Conservation (phyloP, 345 rosid genomes). For the Anastatica hierochuntica region DNA sequence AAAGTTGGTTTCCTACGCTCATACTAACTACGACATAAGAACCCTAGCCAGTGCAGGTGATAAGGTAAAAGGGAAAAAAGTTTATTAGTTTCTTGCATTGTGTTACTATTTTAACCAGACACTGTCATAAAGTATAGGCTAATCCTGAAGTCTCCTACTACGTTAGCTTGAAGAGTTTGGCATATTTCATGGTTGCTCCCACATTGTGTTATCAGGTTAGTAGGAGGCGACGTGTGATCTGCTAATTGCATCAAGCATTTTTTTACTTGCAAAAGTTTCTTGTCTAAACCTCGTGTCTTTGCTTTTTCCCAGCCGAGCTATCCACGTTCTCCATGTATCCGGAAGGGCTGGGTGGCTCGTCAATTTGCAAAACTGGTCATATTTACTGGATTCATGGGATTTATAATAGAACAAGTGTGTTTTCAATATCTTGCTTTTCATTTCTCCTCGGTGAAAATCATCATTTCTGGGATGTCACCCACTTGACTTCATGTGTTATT, state of each 20-base stretch:
- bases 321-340: conserved; percentile 69
- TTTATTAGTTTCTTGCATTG: not conserved
- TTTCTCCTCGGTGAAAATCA: not conserved
- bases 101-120: conserved; percentile 2
- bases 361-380: conserved; percentile 72
- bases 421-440: conserved; percentile 8
- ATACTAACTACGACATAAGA: conserved; percentile 82
- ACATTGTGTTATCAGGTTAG: conserved; percentile 99
- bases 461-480: not conserved
- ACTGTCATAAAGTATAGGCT: conserved; percentile 33
- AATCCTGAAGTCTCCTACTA: conserved; percentile 33
- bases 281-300: not conserved
- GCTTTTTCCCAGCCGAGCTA: conserved; percentile 50
- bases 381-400: conserved; percentile 94
- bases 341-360: conserved; percentile 88
- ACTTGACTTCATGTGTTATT: conserved; percentile 17
- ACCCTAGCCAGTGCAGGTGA: conserved; percentile 44
- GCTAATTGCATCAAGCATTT: not conserved
- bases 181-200: conserved; percentile 93
- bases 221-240: not conserved
- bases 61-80: conserved; percentile 36
- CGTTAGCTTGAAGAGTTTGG: conserved; percentile 67
- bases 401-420: conserved; percentile 83
- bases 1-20: conserved; percentile 90
- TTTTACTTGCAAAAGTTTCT: conserved; percentile 6